Evolutionary conservation across 768 basidiomycete genomes (phyloP), one percentile per base, ranked within the genome.

Genomic region (Pluteus cervinus): DNA sequence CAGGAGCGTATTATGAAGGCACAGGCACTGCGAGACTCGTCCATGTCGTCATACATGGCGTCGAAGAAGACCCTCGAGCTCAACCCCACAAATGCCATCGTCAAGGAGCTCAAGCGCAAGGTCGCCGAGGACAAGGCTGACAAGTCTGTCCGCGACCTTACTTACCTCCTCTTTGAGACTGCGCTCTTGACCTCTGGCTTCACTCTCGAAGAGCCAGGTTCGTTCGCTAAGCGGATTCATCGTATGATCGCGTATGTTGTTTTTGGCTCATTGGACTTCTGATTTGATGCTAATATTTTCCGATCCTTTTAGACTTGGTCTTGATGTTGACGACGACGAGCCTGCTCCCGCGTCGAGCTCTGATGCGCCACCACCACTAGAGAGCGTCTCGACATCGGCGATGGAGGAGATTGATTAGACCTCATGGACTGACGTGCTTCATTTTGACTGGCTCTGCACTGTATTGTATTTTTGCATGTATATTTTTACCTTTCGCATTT

Each of bases 41-140:
- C 86, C 43, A 94, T 94, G 93, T 96, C 92, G 17, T 94, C 91
- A 17, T 97, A 97, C 76, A 98, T 97, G 94, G 88, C 90, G 20
- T 87, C 84, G 43, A 93, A 93, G 76, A 96, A 96, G 83, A 96
- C 93, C 7, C 78, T 97, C 44, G 94, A 97, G 69, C 78, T 97
- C 48, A 96, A 97, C 78, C 85, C 90, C 23, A 63, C 58, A 48
- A 91, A 97, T 70, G 66, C 87, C 29, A 94, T 98, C 69, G 71
- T 99, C 68, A 91, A 88, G 74, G 93, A 97, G 69, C 75, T 99
- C 55, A 92, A 83, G 75, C 78, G 78, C 53, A 94, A 96, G 72
- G 89, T 97, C 45, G 71, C 87, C 33, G 92, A 93, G 63, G 94
- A 99, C 72, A 92, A 93, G 75, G 84, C 87, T 37, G 93, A 98